Percentiles rank a stretch among this genome's conserved stretches.
phyloP scores from a whole-genome alignment of 306 rosid species.

The Cicer cuneatum region DNA sequence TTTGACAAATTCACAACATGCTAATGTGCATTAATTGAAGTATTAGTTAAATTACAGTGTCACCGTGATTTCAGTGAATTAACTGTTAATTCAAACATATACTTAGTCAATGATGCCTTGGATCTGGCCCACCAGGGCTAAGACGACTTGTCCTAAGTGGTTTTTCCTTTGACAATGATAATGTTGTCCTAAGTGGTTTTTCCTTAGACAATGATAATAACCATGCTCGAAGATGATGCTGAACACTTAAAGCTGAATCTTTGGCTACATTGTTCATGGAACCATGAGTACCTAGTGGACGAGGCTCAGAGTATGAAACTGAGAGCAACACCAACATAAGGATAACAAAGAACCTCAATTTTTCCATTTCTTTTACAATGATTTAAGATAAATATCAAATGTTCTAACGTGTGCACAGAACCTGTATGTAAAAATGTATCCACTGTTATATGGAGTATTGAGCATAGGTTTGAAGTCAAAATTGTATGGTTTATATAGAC shows the following conservation, averaged over 20 bases:
- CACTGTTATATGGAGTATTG: neutral
- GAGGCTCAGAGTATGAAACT: constrained; percentile 15
- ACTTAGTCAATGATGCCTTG: neutral
- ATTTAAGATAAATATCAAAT: neutral
- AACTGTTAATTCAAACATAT: too few relatives aligned
- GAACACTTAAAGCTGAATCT: constrained; percentile 1
- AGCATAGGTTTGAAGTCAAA: neutral
- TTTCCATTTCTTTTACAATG: neutral
- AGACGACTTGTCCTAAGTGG: neutral
- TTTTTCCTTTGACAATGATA: neutral
- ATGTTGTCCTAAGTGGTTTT: neutral
- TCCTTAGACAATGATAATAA: neutral
- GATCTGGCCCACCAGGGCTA: constrained; percentile 30
- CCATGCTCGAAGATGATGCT: neutral
- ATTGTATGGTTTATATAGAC: constrained; percentile 19
- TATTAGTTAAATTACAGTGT: too few relatives aligned
- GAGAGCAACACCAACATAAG: constrained; percentile 17
- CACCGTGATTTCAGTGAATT: too few relatives aligned
- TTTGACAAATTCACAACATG: too few relatives aligned
- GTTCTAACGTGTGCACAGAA: neutral
- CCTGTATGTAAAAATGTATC: neutral
- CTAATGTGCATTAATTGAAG: too few relatives aligned
- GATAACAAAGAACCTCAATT: neutral
- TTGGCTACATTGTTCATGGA: neutral
- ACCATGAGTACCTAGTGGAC: neutral